Conservation (phyloP, 148 eudicot species). For the Vaccinium vitisidaea region DNA sequence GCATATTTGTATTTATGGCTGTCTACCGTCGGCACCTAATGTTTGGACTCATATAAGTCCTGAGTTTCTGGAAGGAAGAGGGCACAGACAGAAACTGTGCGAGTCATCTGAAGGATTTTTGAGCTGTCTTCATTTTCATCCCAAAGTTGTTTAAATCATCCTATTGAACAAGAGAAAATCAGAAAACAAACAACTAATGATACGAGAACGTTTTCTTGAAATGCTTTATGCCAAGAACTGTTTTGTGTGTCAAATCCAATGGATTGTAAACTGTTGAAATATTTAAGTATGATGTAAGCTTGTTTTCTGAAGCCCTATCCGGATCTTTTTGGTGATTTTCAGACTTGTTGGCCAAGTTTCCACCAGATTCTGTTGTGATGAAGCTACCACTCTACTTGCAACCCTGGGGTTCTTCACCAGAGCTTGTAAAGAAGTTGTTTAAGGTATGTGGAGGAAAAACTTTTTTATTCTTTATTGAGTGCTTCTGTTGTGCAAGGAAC, state of each 20-base stretch:
- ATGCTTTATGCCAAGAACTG: neutral
- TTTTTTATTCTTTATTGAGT: neutral
- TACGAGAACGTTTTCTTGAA: neutral
- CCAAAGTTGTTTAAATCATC: neutral
- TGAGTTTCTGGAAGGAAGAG: neutral
- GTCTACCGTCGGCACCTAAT: neutral
- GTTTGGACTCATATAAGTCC: neutral
- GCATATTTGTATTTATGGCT: neutral
- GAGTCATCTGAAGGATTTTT: neutral
- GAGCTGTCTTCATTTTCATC: neutral
- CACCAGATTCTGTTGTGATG: constrained; percentile 76
- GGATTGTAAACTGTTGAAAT: neutral
- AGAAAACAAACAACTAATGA: neutral
- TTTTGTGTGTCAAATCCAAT: neutral
- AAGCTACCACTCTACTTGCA: constrained; percentile 53
- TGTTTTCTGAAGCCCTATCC: constrained; percentile 5
- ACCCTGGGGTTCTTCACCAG: constrained; percentile 78
- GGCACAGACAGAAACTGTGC: neutral
- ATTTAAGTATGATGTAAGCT: neutral
- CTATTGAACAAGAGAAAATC: neutral
- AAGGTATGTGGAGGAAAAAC: constrained; percentile 47
- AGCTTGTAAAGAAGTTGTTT: constrained; percentile 80
- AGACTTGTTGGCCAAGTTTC: constrained; percentile 89
- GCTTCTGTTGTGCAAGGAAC: neutral
- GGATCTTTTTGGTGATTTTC: constrained; percentile 14